Evolutionary conservation across 345 rosid species (phyloP), one percentile per base, ranked within the genome.

Genomic region (Erodium maritimum): DNA sequence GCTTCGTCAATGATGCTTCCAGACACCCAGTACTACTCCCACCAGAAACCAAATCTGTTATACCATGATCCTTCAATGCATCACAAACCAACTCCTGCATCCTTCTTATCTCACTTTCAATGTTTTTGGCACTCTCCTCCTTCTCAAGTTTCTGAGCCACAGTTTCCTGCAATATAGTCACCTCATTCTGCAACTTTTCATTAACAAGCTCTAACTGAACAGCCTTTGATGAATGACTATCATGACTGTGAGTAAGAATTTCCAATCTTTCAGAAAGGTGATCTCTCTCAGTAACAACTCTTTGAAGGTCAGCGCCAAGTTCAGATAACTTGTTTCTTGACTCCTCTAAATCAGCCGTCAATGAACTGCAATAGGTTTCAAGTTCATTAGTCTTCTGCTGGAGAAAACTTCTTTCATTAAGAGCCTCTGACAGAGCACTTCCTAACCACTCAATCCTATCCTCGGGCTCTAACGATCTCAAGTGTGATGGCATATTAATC

Each of bases 371-470:
- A 65, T 78, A 69, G 62, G 65, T 69, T 71, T 93, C 88, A 71
- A 83, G 77, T 67, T 73, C 69, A 64, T 72, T 83, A 68, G 79
- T 73, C 69, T 85, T 83, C 73, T 72, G 79, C 75, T 75, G 82
- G 68, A 86, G 81, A 67, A 83, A 77, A 73, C 66, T 61, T 53
- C 73, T 83, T n/a, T 77, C 86, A 67, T 73, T 64, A 60, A 64
- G 63, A 70, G 85, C 91, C 64, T 89, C 91, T 52, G 73, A 71
- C 69, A 93, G 73, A 51, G 82, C 79, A 67, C 64, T 74, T 65
- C 83, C 90, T 54, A 93, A 70, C 99, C 96, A 89, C 71, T 83
- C 94, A 61, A 93, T 83, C 75, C 77, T 87, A 67, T 78, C 78
- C 71, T 83, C 94, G 54, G 86, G 86, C 72, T 89, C 99, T 71